Conservation (phyloP, 495 filamentous ascomycete genomes). For the Daldinia vernicosa region DNA sequence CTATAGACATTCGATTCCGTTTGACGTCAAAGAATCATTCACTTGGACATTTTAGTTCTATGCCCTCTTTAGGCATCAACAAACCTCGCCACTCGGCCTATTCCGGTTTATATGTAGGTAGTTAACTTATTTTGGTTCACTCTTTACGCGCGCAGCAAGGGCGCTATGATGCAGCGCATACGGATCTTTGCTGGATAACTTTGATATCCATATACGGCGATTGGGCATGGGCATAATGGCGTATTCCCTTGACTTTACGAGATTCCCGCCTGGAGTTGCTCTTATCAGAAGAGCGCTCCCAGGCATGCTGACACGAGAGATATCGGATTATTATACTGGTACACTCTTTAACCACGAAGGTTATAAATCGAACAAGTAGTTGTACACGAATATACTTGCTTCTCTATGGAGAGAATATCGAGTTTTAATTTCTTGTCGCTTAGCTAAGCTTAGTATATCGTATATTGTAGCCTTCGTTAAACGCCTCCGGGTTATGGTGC, state of each 20-base stretch:
- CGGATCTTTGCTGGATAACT: conserved; percentile 1
- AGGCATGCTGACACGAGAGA: conserved; percentile 26
- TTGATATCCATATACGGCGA: conserved; percentile 32
- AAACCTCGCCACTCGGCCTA: background rate
- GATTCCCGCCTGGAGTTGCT: conserved; percentile 25
- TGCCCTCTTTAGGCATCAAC: background rate
- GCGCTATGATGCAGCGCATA: conserved; percentile 18
- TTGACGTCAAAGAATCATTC: conserved; percentile 67
- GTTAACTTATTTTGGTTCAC: conserved; percentile 11
- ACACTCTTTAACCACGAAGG: conserved; percentile 32
- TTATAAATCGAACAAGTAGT: conserved; percentile 26
- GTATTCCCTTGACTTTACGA: conserved; percentile 24
- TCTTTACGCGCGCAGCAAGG: conserved; percentile 22
- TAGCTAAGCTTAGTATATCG: background rate
- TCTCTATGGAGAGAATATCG: conserved; percentile 2
- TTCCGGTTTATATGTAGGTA: conserved; percentile 12
- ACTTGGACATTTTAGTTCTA: conserved; percentile 61
- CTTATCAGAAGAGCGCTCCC: conserved; percentile 1
- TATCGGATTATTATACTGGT: conserved; percentile 28
- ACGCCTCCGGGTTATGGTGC: background rate
- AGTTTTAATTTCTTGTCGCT: background rate
- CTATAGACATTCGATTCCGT: conserved; percentile 56
- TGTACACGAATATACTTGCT: conserved; percentile 20
- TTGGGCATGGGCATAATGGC: conserved; percentile 29
- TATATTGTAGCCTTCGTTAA: background rate